phyloP scores from a whole-genome alignment of 2,329 filamentous ascomycete species.

The Colletotrichum incanum region DNA sequence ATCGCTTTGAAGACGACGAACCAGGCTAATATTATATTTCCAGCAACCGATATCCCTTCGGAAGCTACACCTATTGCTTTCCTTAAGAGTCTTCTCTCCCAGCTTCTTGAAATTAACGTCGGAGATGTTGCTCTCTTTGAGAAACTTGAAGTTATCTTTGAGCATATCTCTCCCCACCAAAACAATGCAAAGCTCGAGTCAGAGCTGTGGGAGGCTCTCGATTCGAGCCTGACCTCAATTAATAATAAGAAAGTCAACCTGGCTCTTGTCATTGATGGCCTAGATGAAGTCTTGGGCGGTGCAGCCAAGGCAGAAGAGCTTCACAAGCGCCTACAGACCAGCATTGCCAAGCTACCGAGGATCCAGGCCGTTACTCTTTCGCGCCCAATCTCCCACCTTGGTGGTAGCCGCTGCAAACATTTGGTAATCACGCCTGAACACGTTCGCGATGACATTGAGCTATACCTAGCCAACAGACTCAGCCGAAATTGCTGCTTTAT shows the following conservation, averaged over 20 bases:
- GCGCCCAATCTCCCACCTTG: constrained; percentile 51
- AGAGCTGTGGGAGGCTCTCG: constrained; percentile 54
- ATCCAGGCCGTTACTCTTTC: constrained; percentile 56
- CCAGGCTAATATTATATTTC: not conserved
- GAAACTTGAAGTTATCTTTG: constrained; percentile 50
- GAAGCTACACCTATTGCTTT: constrained; percentile 52
- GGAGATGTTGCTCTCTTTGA: constrained; percentile 55
- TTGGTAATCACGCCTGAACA: constrained; percentile 53
- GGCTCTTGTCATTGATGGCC: constrained; percentile 56
- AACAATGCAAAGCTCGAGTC: constrained; percentile 48
- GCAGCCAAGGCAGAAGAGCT: constrained; percentile 47
- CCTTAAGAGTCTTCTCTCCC: constrained; percentile 56
- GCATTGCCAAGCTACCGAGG: constrained; percentile 48
- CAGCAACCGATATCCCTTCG: constrained; percentile 50
- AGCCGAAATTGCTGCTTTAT: constrained; percentile 42
- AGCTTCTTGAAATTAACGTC: constrained; percentile 57
- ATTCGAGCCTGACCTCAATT: constrained; percentile 51
- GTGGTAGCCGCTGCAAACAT: constrained; percentile 49
- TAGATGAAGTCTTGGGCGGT: constrained; percentile 53
- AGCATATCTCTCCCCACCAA: constrained; percentile 45
- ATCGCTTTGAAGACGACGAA: too few species aligned
- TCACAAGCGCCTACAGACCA: constrained; percentile 51
- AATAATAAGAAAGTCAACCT: constrained; percentile 49
- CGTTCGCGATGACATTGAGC: constrained; percentile 53
- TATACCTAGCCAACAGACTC: constrained; percentile 48